Percentiles rank a stretch among this genome's conserved stretches.
phyloP scores from a whole-genome alignment of 169 alveolate genomes.

The Eimeria necatrix region DNA sequence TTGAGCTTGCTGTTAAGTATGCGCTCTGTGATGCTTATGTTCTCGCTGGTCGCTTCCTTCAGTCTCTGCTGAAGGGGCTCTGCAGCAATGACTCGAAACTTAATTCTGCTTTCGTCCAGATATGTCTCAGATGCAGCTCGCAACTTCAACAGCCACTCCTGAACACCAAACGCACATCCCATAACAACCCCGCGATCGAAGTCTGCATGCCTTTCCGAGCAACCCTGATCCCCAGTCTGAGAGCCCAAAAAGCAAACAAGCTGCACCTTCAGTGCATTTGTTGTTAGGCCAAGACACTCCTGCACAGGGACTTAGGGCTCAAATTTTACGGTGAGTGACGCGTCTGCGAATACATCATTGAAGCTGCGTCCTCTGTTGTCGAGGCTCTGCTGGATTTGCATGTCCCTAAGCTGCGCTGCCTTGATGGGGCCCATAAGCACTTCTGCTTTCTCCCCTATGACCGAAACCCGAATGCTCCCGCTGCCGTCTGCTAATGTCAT shows the following conservation, averaged over 20 bases:
- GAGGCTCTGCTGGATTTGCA: slow-evolving; percentile 13
- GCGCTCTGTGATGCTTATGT: no score
- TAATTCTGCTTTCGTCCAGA: background rate
- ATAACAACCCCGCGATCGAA: no score
- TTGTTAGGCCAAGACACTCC: background rate
- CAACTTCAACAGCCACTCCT: background rate
- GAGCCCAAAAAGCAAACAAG: background rate
- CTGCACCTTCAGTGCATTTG: background rate
- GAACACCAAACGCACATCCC: no score
- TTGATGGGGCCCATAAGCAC: slow-evolving; percentile 10
- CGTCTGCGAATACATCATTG: slow-evolving; percentile 60
- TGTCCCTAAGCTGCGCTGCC: slow-evolving; percentile 10
- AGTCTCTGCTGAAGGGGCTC: background rate
- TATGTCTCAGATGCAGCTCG: background rate
- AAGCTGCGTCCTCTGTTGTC: slow-evolving; percentile 53
- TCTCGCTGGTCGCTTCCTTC: no score
- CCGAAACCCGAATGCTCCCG: slow-evolving; percentile 12
- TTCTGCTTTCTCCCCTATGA: slow-evolving; percentile 54
- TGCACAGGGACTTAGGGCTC: background rate
- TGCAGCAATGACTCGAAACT: background rate
- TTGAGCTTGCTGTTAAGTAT: no score
- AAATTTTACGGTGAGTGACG: slow-evolving; percentile 7
- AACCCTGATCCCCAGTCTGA: background rate
- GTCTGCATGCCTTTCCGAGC: background rate
- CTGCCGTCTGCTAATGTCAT: slow-evolving; percentile 4